Conservation (phyloP, 2,329 filamentous ascomycete species). For the Penicillium sumatraense region DNA sequence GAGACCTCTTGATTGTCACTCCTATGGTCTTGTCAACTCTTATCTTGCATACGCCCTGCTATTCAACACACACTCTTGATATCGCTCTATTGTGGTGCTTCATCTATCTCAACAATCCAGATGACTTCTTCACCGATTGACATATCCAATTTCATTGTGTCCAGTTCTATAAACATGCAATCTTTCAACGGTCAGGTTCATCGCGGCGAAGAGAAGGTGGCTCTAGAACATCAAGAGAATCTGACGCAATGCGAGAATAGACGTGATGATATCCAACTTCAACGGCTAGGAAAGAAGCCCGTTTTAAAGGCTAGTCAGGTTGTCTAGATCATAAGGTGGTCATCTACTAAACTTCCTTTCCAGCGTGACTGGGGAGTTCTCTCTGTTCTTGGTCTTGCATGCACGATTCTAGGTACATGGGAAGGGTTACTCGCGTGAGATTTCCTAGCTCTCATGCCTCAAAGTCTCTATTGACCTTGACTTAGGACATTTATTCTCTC, state of each 20-base stretch:
- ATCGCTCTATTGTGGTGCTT: background rate
- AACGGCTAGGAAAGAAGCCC: conserved; percentile 9
- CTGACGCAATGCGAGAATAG: background rate
- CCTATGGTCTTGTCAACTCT: background rate
- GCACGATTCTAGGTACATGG: conserved; percentile 47
- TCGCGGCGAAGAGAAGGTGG: background rate
- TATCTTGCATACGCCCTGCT: background rate
- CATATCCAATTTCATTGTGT: background rate
- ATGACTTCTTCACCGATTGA: background rate
- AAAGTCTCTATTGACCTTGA: background rate
- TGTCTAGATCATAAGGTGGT: background rate
- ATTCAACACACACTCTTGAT: background rate
- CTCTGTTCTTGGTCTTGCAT: conserved; percentile 47
- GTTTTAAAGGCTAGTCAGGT: conserved; percentile 5
- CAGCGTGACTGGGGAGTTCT: conserved; percentile 48
- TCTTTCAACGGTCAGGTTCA: too few relatives aligned
- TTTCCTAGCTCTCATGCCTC: background rate
- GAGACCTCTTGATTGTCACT: background rate
- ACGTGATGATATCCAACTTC: conserved; percentile 6
- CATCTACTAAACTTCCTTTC: background rate
- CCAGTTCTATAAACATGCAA: background rate
- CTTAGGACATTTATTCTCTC: conserved; percentile 24
- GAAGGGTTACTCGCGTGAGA: conserved; percentile 44
- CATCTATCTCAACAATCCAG: background rate
- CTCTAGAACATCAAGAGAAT: background rate